Base-by-base conservation (phyloP, 768 basidiomycete genomes). In the Leccinum broughii region DNA sequence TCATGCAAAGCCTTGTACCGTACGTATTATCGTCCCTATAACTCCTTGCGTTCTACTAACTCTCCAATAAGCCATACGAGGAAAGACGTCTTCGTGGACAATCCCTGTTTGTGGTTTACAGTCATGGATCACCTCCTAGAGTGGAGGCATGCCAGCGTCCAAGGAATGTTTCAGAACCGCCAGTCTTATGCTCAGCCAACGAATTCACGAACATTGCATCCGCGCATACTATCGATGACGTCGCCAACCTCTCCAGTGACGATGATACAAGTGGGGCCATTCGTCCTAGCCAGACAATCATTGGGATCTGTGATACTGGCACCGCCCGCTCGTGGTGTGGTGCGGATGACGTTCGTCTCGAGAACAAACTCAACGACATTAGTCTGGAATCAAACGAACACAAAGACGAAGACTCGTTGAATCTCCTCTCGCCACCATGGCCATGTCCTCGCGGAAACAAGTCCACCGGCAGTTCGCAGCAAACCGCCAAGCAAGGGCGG, bases 121-220 rank as follows among this genome's bases (percentile, higher is more conserved):
- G 7, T 8, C 49, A 39, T 2, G 55, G 54, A 39, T 58, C 49
- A 24, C 56, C 59, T 13, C 22, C 39, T 13, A 32, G 13, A 34
- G 41, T 24, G 10, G 48, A 55, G 7, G 6, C 26, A 4, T 37
- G 6, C 51, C 14, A 32, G 5, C 55, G 41, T 22, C 22, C 64
- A 3, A 70, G 66, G 28, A 68, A 69, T 14, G 68, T 61, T 32
- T 70, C 70, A 9, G 67, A 69, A 1, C 68, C 70, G n/a, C 68
- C 60, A 46, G 63, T 70, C 3, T 20, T 59, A 35, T 68, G 56
- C 14, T 68, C 68, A 0, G 66, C 64, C 24, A 63, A 62, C 20
- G 70, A 63, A 20, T 61, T 63, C 32, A 28, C 63, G 14, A 53
- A 54, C 54, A 39, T 63, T 35, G 32, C 48, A 24, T 54, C 62